Conservation (phyloP, 2,329 filamentous ascomycete species). For the Arachnomyces sp. region DNA sequence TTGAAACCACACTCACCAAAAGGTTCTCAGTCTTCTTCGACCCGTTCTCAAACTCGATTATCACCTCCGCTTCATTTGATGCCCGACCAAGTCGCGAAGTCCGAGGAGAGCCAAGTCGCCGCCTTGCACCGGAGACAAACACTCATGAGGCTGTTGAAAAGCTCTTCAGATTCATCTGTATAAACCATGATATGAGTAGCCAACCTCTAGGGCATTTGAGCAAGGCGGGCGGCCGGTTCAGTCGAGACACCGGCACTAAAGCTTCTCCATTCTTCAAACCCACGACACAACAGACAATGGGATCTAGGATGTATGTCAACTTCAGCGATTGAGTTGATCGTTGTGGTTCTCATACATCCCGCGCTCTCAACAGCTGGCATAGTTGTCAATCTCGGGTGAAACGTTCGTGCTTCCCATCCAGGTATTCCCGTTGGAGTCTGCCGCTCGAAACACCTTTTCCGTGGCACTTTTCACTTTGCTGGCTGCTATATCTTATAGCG, state of each 20-base stretch:
- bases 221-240: conserved; percentile 32
- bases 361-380: conserved; percentile 47
- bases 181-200: conserved; percentile 43
- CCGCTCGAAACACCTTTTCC: conserved; percentile 27
- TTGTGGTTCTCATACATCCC: conserved; percentile 35
- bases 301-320: conserved; percentile 30
- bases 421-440: conserved; percentile 34
- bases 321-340: conserved; percentile 8
- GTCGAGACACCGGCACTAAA: conserved; percentile 38
- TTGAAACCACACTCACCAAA: background rate
- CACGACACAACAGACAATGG: conserved; percentile 55
- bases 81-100: background rate
- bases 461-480: conserved; percentile 9
- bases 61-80: background rate
- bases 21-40: background rate
- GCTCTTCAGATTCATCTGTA: conserved; percentile 38
- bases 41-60: background rate
- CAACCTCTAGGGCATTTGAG: conserved; percentile 40
- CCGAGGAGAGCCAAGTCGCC: background rate
- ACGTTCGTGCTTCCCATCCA: conserved; percentile 49
- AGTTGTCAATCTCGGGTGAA: conserved; percentile 46
- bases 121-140: background rate
- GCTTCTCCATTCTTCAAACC: conserved; percentile 49
- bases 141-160: conserved; percentile 15
- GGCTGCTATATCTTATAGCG: conserved; percentile 14